Evolutionary conservation across 305 asterid species (phyloP).

Genomic region (Solanum hybrid): DNA sequence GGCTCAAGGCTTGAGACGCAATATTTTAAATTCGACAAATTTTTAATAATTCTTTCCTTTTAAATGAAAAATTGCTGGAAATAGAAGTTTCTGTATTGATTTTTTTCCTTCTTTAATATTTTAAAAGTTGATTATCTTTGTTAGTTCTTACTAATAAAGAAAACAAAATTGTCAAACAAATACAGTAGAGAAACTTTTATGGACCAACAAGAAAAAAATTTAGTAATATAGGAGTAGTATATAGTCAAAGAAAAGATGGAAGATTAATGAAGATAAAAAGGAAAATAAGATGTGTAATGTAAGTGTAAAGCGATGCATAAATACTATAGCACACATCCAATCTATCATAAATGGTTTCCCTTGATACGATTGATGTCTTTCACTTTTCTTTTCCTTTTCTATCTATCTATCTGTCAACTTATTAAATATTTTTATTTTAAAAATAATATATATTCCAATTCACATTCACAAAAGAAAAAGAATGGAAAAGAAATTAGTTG

Average conservation of each 20-base stretch:
- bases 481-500: neutral
- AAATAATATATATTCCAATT: neutral
- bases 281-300: neutral
- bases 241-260: neutral
- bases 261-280: neutral
- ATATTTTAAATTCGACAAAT: no score
- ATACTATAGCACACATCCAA: conserved; percentile 16
- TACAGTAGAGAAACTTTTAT: neutral
- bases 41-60: neutral
- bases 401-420: conserved; percentile 1
- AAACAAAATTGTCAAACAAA: neutral
- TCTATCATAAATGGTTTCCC: conserved; percentile 1
- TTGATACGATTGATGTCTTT: conserved; percentile 19
- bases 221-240: no score
- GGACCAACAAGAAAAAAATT: neutral
- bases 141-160: neutral
- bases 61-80: neutral
- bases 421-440: neutral
- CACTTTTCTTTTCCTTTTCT: conserved; percentile 14
- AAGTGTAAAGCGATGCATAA: conserved; percentile 15
- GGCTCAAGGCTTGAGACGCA: no score
- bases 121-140: neutral
- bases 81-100: neutral
- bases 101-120: neutral
- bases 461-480: neutral